Base-by-base conservation (phyloP, 345 rosid genomes). In the Eucalyptus viminalis region DNA sequence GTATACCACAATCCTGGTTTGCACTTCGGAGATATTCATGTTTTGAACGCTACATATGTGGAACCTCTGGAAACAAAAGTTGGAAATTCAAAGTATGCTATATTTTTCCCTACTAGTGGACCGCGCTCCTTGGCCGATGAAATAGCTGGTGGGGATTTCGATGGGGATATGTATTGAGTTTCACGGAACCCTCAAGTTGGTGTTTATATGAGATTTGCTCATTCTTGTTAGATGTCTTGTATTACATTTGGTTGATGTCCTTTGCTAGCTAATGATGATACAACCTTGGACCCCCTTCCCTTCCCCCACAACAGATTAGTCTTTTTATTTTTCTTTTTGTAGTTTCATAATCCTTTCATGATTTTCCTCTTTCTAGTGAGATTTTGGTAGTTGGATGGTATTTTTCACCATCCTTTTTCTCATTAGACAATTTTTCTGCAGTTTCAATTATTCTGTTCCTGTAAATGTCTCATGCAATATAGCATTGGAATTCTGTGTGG, bases 21-120 rank as follows among this genome's bases (percentile, higher is more conserved):
- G 54, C 99, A 97, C 91, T 93, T 96, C 86, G 99, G 99, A 49
- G 99, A 97, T 92, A 90, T 96, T 87, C 99, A 95, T 89, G 86
- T 96, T 5, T 88, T 96, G 2, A 93, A 90, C 86, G 98, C 99
- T 62, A 95, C 85, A 37, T 95, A 95, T 89, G 94, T 95, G 83
- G 67, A 92, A 89, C 91, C 90, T n/a, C 83, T 97, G 58, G 92
- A 94, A 80, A 92, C 92, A 76, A 92, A 54, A 90, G 94, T 94
- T 1, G 99, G 99, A 47, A 94, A 93, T 88, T 92, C 98, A 51
- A 96, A 95, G 90, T 96, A 93, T 90, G 99, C 90, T 50, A 96
- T 96, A 58, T 95, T 97, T 91, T 96, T 97, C 40, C 85, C 98
- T 65, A 80, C 85, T 44, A 92, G 88, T 80, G 97, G 99, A 81